phyloP scores from a whole-genome alignment of 1,284 basidiomycete genomes.

The Naganishia sp. region DNA sequence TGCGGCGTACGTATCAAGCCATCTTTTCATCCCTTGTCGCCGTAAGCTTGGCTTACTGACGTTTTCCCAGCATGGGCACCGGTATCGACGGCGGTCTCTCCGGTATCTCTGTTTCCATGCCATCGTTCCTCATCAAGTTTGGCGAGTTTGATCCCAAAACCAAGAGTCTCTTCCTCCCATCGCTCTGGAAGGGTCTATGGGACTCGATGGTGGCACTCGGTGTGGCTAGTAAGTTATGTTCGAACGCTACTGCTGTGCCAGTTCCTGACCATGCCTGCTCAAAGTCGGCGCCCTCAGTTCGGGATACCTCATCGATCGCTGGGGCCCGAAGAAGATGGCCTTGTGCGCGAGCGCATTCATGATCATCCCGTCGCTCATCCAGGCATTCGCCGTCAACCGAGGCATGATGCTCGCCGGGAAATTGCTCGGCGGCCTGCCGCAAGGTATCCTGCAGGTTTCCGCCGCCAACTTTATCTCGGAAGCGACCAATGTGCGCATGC shows the following conservation, averaged over 20 bases:
- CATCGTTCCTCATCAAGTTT: slow-evolving; percentile 30
- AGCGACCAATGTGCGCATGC: slow-evolving; percentile 26
- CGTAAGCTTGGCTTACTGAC: neutral
- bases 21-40: neutral
- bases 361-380: slow-evolving; percentile 19
- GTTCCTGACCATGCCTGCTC: neutral
- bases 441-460: slow-evolving; percentile 30
- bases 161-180: slow-evolving; percentile 26
- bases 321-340: slow-evolving; percentile 26
- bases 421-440: slow-evolving; percentile 29
- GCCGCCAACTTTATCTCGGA: slow-evolving; percentile 32
- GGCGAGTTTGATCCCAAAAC: slow-evolving; percentile 30
- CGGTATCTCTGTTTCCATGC: slow-evolving; percentile 30
- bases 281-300: slow-evolving; percentile 30
- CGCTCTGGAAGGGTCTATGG: slow-evolving; percentile 26
- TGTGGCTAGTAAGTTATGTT: slow-evolving; percentile 7
- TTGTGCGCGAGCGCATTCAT: slow-evolving; percentile 28
- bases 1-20: slow-evolving; percentile 11
- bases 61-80: slow-evolving; percentile 14
- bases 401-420: slow-evolving; percentile 33
- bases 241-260: too few relatives aligned
- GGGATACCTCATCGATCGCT: slow-evolving; percentile 28
- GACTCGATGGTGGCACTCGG: slow-evolving; percentile 25
- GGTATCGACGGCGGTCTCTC: slow-evolving; percentile 29
- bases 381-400: slow-evolving; percentile 22